Evolutionary conservation across 163 green algal species (phyloP), one percentile per base, ranked within the genome.

Genomic region (Scenedesmus sp.): DNA sequence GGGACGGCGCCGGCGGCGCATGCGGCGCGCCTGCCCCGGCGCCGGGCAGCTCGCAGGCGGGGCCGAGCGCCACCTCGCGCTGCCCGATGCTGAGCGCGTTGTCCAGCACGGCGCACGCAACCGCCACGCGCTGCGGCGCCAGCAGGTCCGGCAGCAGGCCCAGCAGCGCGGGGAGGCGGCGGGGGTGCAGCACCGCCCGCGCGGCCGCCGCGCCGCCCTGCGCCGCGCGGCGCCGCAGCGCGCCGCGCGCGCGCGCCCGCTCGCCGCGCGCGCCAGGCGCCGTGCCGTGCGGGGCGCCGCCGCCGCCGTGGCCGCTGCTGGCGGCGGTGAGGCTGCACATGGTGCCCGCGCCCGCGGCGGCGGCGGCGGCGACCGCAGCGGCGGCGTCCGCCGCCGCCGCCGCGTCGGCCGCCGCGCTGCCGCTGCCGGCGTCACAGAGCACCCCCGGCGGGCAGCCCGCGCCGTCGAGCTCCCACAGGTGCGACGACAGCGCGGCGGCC

Each of bases 21-120:
- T 39, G 24, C 57, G 9, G 57, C 57, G 11, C 9, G 13, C 7
- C 29, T 20, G 29, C 57, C 44, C 28, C 34, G 5, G 14, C 3
- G 18, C 56, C 34, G 4, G 1, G 10, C 22, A 77, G 31, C 29
- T 77, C 53, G 44, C 69, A 77, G 10, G 4, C 53, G 7, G 69
- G 67, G 11, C 69, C 69, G 24, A 77, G 20, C 22, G 69, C 29
- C 3, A 65, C 69, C 24, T 66, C 53, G 56, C 65, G 69, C 71
- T 79, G 57, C 6, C 58, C 71, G 22, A 70, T 71, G 9, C 18
- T 14, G 4, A 79, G 42, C 3, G 15, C 47, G 24, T 17, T 79
- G 18, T 79, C 71, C 10, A 79, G 45, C 20, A 79, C n/a, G 31
- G 71, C 71, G 11, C 70, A 6, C 10, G 26, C 71, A 18, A 71